Evolutionary conservation across 2,329 filamentous ascomycete genomes (phyloP).

Genomic region (Aspergillus eucalypticola): DNA sequence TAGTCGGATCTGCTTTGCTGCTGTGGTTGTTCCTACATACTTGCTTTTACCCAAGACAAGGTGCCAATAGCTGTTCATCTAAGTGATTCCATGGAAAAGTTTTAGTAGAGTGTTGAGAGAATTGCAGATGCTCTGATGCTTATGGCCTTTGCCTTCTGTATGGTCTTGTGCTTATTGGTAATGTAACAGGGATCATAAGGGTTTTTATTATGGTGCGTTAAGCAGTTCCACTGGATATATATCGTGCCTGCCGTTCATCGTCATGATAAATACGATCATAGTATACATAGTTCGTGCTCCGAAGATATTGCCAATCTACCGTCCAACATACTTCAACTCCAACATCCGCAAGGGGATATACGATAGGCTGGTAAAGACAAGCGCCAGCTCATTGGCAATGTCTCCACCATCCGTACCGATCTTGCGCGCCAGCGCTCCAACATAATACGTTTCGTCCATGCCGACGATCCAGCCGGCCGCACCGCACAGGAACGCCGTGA

Average conservation of each 20-base stretch:
- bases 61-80: no score
- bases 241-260: background rate
- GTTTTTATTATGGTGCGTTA: no score
- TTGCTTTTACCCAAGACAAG: no score
- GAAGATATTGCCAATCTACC: slow-evolving; percentile 23
- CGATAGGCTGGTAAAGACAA: slow-evolving; percentile 51
- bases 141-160: no score
- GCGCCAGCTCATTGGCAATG: slow-evolving; percentile 55
- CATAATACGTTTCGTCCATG: slow-evolving; percentile 61
- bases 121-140: no score
- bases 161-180: no score
- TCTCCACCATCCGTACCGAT: slow-evolving; percentile 52
- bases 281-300: background rate
- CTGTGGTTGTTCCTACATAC: no score
- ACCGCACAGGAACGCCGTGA: slow-evolving; percentile 48
- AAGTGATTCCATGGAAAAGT: no score
- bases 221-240: background rate
- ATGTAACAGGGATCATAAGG: no score
- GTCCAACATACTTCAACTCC: slow-evolving; percentile 51
- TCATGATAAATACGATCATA: background rate
- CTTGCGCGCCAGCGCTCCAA: slow-evolving; percentile 47
- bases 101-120: no score
- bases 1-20: no score
- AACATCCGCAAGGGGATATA: slow-evolving; percentile 52
- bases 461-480: slow-evolving; percentile 56